phyloP scores from a whole-genome alignment of 1,139 yeast species.

The Saccharomycopsis hybrid region DNA sequence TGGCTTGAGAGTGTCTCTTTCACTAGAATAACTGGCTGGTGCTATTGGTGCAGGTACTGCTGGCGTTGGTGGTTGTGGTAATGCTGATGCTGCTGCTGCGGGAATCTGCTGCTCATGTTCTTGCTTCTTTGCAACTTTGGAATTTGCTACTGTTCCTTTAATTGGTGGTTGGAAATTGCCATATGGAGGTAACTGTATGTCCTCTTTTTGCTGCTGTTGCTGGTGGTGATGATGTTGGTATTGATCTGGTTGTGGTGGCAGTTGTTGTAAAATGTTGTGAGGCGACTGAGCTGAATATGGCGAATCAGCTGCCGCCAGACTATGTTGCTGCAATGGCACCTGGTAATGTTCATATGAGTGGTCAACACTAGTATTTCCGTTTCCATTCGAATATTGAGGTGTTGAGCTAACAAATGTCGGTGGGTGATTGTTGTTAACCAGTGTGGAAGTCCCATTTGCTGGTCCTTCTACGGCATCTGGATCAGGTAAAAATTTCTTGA shows the following conservation, averaged over 20 bases:
- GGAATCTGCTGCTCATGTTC: too few relatives aligned
- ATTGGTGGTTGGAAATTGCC: constrained; percentile 11
- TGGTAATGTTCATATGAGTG: too few relatives aligned
- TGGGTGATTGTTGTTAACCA: constrained; percentile 4
- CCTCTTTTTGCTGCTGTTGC: constrained; percentile 4
- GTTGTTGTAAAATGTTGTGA: background rate
- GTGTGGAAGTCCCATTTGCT: constrained; percentile 21
- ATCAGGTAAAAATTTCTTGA: constrained; percentile 92
- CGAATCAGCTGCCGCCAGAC: too few relatives aligned
- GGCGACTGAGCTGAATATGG: background rate
- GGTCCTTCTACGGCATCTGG: constrained; percentile 66
- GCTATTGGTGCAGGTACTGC: too few relatives aligned
- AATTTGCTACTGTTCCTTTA: background rate
- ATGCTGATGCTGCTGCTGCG: too few relatives aligned
- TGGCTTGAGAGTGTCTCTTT: constrained; percentile 3
- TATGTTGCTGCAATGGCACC: too few relatives aligned
- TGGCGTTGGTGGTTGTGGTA: too few relatives aligned
- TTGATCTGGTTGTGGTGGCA: constrained; percentile 10
- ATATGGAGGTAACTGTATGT: constrained; percentile 13
- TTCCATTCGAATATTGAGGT: background rate
- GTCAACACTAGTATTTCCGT: background rate
- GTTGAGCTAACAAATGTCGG: too few relatives aligned
- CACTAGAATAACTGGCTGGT: constrained; percentile 1
- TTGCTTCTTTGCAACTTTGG: too few relatives aligned
- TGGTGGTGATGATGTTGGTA: constrained; percentile 1